These are phyloP conservation scores for Cyclotella atomus DNA, from an alignment of 108 stramenopile genomes.

Conservation along the genomic window DNA sequence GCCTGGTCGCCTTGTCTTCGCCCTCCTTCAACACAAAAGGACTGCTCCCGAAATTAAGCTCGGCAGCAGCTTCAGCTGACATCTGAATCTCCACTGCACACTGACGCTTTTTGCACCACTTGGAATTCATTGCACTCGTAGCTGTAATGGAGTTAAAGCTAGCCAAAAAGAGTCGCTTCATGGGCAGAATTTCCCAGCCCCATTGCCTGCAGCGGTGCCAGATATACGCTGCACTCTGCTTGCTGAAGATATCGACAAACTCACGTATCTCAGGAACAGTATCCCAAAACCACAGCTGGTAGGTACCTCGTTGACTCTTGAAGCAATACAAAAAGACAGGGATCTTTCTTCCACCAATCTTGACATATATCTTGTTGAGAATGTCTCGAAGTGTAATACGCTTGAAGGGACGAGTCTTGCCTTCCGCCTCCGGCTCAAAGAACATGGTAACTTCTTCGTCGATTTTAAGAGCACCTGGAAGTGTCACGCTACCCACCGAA, in stretches of 20 bases:
- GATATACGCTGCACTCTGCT: no score
- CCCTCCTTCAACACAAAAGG: not conserved
- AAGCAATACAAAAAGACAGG: no score
- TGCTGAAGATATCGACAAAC: no score
- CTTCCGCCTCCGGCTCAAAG: no score
- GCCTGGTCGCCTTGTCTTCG: not conserved
- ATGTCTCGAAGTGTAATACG: not conserved
- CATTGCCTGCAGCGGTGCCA: no score
- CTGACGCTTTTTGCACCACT: not conserved
- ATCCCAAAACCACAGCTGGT: no score
- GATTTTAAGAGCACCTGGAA: not conserved
- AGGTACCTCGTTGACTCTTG: no score
- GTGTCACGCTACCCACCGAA: not conserved
- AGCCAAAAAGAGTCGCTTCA: no score
- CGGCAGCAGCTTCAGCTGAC: not conserved
- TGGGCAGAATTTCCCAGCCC: no score
- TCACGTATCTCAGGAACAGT: no score
- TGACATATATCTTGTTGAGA: not conserved
- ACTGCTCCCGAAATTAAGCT: not conserved
- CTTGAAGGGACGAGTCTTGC: not conserved
- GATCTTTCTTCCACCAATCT: no score
- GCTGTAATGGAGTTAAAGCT: no score
- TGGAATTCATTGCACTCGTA: conserved; percentile 3
- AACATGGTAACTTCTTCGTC: not conserved
- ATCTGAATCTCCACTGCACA: not conserved